Percentiles rank a stretch among this genome's conserved stretches.
These are phyloP conservation scores for Claviceps maximensis DNA, from an alignment of 2,329 filamentous ascomycete species.

Conservation along the genomic window DNA sequence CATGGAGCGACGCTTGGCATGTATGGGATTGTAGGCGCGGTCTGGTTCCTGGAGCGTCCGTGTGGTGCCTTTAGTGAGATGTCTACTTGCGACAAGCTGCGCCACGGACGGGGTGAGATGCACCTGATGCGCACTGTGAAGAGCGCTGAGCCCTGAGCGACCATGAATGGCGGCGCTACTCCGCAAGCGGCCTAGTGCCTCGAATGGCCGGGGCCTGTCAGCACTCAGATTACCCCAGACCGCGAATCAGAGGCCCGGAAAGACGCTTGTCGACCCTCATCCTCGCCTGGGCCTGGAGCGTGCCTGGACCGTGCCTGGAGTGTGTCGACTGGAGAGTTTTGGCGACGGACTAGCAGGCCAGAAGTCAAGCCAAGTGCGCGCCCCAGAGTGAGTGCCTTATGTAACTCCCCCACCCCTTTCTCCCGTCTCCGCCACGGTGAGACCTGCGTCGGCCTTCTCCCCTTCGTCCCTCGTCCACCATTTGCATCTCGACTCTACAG, in stretches of 20 bases:
- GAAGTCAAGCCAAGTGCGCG: too few species aligned
- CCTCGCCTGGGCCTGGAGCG: background rate
- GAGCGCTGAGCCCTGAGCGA: background rate
- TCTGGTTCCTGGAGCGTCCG: conserved; percentile 1
- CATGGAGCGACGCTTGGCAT: background rate
- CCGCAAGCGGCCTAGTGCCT: background rate
- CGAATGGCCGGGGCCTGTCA: background rate
- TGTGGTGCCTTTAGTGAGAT: background rate
- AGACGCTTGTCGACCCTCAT: background rate
- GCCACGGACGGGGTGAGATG: conserved; percentile 1
- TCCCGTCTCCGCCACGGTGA: conserved; percentile 8
- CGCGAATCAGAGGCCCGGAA: background rate
- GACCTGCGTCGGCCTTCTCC: conserved; percentile 9
- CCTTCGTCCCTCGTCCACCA: conserved; percentile 4
- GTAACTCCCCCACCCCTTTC: background rate
- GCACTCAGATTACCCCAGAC: background rate
- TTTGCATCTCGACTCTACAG: background rate
- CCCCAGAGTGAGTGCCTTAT: background rate
- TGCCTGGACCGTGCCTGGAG: background rate
- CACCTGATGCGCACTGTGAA: conserved; percentile 6
- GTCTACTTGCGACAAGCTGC: background rate
- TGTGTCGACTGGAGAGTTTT: background rate
- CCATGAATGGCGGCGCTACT: background rate
- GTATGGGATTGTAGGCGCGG: background rate
- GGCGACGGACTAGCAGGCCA: too few species aligned